These are phyloP conservation scores for Eucalyptus cloeziana DNA, from an alignment of 345 rosid species.

Conservation along the genomic window DNA sequence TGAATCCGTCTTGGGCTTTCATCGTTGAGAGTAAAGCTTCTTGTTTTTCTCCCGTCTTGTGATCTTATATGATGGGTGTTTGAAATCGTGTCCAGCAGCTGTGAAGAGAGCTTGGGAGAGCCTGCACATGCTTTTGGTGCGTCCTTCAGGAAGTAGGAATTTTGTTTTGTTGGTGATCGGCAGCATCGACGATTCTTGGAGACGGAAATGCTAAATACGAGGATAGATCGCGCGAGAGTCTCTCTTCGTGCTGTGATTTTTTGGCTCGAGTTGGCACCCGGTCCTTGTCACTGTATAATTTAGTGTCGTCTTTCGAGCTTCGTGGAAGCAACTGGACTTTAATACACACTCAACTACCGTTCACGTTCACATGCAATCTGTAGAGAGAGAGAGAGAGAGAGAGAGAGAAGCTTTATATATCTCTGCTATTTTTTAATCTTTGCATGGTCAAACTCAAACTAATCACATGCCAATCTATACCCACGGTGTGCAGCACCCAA, in stretches of 20 bases:
- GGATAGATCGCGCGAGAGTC: neutral
- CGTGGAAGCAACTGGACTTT: neutral
- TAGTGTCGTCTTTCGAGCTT: neutral
- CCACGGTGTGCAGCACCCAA: neutral
- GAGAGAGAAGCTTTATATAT: neutral
- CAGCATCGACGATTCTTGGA: neutral
- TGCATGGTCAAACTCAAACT: neutral
- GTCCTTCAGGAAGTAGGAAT: neutral
- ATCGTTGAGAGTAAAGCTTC: neutral
- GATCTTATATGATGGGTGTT: neutral
- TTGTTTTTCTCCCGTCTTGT: neutral
- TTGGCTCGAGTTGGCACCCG: neutral
- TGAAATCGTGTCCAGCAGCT: neutral
- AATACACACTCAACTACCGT: neutral
- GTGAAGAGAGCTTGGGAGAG: neutral
- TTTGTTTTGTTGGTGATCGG: neutral
- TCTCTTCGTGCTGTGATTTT: neutral
- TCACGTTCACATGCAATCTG: neutral
- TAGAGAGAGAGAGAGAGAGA: neutral
- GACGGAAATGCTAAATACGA: neutral
- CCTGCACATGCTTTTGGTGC: neutral
- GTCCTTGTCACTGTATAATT: neutral
- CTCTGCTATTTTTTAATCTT: neutral
- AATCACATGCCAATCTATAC: neutral
- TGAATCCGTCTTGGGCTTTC: neutral